Evolutionary conservation across 202 grass and related monocot species (phyloP).

Genomic region (Zoysia matrella): DNA sequence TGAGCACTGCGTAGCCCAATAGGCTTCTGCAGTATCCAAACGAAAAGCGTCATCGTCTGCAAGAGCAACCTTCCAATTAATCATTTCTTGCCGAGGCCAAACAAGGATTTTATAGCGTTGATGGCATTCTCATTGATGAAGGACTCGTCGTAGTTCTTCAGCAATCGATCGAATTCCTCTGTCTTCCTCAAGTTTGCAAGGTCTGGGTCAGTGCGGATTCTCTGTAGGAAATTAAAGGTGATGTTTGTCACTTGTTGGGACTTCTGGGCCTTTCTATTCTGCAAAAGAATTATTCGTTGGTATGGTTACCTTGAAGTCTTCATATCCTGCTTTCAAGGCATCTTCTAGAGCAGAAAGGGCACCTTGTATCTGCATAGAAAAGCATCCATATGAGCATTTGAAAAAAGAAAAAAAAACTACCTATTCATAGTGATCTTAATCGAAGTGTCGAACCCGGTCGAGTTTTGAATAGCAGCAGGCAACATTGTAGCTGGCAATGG

Average conservation of each 20-base stretch:
- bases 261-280: neutral
- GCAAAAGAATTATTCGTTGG: neutral
- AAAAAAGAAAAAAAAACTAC: neutral
- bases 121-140: constrained; percentile 95
- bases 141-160: constrained; percentile 93
- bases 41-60: neutral
- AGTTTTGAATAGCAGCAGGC: constrained; percentile 96
- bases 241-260: constrained; percentile 18
- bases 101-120: constrained; percentile 94
- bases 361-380: constrained; percentile 64
- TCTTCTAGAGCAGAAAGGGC: constrained; percentile 90
- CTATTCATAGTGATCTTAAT: neutral
- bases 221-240: constrained; percentile 52
- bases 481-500: constrained; percentile 92
- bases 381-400: constrained; percentile 34
- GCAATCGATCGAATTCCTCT: constrained; percentile 60
- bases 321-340: constrained; percentile 79
- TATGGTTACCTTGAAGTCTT: constrained; percentile 83
- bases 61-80: neutral
- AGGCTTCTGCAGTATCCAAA: constrained; percentile 8
- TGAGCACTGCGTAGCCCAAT: neutral
- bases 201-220: constrained; percentile 77
- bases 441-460: constrained; percentile 57
- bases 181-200: constrained; percentile 69
- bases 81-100: constrained; percentile 81